Percentiles rank a stretch among this genome's conserved stretches.
These are phyloP conservation scores for Pseudomicrostroma phylloplanum DNA, from an alignment of 1,284 basidiomycete species.

Conservation along the genomic window DNA sequence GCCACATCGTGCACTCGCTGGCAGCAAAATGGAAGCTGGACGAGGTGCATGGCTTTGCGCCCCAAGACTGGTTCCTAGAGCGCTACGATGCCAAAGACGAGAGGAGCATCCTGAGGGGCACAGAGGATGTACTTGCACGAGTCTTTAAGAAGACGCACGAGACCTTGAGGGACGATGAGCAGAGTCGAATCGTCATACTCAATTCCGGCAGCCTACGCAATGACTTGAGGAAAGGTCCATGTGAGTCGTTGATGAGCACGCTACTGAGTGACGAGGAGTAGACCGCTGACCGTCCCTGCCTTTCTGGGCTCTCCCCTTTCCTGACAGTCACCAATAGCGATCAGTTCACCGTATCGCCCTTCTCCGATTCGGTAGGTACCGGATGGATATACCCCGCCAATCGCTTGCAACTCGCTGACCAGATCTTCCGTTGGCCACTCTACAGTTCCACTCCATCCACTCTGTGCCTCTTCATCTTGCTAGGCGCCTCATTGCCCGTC, in stretches of 20 bases:
- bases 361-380: not conserved
- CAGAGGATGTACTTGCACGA: not conserved
- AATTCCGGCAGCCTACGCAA: not conserved
- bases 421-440: too few species aligned
- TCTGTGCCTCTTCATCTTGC: not conserved
- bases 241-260: too few species aligned
- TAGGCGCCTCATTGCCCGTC: not conserved
- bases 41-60: conserved; percentile 31
- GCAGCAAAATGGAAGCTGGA: not conserved
- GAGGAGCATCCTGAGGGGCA: not conserved
- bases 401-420: too few species aligned
- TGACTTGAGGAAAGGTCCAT: not conserved
- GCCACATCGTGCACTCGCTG: not conserved
- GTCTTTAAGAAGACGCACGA: not conserved
- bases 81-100: conserved; percentile 11
- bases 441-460: not conserved
- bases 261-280: too few species aligned
- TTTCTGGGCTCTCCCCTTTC: too few species aligned
- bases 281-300: too few species aligned
- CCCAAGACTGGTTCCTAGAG: conserved; percentile 43
- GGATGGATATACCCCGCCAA: too few species aligned
- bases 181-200: not conserved
- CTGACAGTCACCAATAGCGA: not conserved
- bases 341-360: not conserved
- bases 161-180: not conserved